Evolutionary conservation across 352 stramenopile genomes (phyloP), one percentile per base, ranked within the genome.

Genomic region (Phytophthora sp.): DNA sequence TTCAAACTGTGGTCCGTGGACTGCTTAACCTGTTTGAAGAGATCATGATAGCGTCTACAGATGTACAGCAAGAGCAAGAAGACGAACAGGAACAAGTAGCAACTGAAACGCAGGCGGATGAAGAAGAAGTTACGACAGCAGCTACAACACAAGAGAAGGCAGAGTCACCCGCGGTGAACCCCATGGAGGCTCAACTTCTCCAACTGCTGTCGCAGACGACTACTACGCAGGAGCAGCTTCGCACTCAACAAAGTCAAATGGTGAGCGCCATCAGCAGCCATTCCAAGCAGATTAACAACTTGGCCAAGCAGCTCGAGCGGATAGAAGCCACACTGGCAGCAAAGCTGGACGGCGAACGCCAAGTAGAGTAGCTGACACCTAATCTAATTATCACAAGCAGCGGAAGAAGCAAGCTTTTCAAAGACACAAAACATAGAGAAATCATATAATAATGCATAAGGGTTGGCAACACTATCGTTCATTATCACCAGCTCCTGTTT

Each of bases 211-310:
- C 82, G 38, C 84, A 95, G 66, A 95, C 86, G 0, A 95, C 86
- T 21, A 84, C 62, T 31, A 95, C 86, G 4, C 86, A 95, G 50
- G 79, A 91, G 64, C 86, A 95, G 51, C 67, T 95, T 23, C 81
- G 82, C 18, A 88, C 86, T 61, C 86, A 95, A 62, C 86, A 95
- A 30, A 79, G 72, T 0, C 81, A 92, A 53, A 95, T 95, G 86
- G 86, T 92, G 23, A 82, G 83, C 38, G 82, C 86, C 16, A 90
- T 95, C 57, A 78, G 53, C 57, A 82, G 69, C 26, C 84, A 95
- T 62, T 88, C 83, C 15, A 86, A 93, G 60, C 84, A 95, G 74
- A 93, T 93, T 50, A 77, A 77, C 66, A 77, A 88, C 39, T 64
- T 95, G 24, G 80, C 86, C 35, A 90, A 93, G 71, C 85, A 95